Evolutionary conservation across 176 grass and related monocot species (phyloP), one percentile per base, ranked within the genome.

Genomic region (Zizania latifolia): DNA sequence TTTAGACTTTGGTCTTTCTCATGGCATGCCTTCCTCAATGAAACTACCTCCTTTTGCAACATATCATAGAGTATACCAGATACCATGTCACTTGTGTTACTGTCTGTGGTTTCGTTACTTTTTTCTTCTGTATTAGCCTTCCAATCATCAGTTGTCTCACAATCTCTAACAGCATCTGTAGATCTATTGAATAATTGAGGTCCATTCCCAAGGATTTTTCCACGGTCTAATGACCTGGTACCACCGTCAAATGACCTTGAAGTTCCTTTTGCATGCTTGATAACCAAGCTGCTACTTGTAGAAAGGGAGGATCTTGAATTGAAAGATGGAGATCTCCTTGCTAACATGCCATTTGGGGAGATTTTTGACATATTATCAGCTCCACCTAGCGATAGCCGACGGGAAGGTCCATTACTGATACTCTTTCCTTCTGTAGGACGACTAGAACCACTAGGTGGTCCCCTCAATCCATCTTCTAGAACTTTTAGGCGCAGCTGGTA

Each of bases 201-300:
- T 71, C 75, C 84, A 17, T 83, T 91, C 6, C 60, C 59, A 19
- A 97, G 64, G 60, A 83, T 65, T 70, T 90, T 85, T 21, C 55
- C 83, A 5, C 65, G 59, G 61, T 88, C 89, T 58, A 93, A 77
- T 43, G 82, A 88, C 39, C 88, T 91, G 24, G 81, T 88, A 54
- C 94, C 94, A 65, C 94, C 88, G 77, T 97, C 94, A 29, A 97
- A 97, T 67, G 90, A 93, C 78, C 88, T 91, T 74, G 88, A 93
- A 32, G 84, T 82, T 54, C 94, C 88, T 81, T 88, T 93, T 31
- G 88, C 88, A 36, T 88, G 88, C 45, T 90, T 91, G 28, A 97
- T 72, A 36, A 93, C 78, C 81, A 90, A 75, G 70, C 83, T 85
- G 64, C 79, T 91, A 75, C 90, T 89, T 63, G 78, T 86, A 36